phyloP scores from a whole-genome alignment of 1,284 basidiomycete species.

The Leccinum cinnamomeum region DNA sequence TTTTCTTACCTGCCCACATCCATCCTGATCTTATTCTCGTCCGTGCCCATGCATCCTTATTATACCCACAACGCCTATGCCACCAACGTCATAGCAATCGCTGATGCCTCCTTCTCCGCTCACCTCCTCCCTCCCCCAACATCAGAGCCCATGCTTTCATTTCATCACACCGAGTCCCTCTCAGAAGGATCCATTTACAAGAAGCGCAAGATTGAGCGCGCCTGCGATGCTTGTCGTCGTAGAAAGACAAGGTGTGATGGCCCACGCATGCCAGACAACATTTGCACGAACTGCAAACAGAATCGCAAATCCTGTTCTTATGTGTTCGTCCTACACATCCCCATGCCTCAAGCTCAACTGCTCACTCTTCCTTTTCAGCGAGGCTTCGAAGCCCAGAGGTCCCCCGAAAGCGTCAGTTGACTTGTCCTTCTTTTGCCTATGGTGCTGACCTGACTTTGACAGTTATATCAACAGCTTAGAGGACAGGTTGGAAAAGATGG shows the following conservation, averaged over 20 bases:
- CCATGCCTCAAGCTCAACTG: background rate
- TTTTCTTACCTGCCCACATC: background rate
- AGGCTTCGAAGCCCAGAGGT: slow-evolving; percentile 76
- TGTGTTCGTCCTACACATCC: slow-evolving; percentile 45
- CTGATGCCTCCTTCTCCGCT: slow-evolving; percentile 16
- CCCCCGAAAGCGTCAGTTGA: slow-evolving; percentile 76
- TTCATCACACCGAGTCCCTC: slow-evolving; percentile 8
- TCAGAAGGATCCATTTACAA: slow-evolving; percentile 33
- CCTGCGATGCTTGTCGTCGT: slow-evolving; percentile 69
- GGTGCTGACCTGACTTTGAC: background rate
- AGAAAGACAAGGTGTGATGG: slow-evolving; percentile 74
- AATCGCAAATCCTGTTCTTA: slow-evolving; percentile 71
- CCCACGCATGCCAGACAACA: slow-evolving; percentile 52
- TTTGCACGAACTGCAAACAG: slow-evolving; percentile 74
- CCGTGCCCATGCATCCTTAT: slow-evolving; percentile 27
- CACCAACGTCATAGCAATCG: slow-evolving; percentile 34
- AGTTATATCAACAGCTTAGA: slow-evolving; percentile 80
- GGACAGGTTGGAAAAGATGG: slow-evolving; percentile 71
- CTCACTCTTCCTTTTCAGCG: slow-evolving; percentile 40
- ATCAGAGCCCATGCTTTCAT: slow-evolving; percentile 13
- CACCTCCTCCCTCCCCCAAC: slow-evolving; percentile 4
- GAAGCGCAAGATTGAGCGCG: slow-evolving; percentile 62
- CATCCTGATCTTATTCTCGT: background rate
- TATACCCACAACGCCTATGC: slow-evolving; percentile 15
- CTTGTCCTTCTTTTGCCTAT: background rate